These are phyloP conservation scores for Tulasnella sp. DNA, from an alignment of 768 basidiomycete species.

Conservation along the genomic window DNA sequence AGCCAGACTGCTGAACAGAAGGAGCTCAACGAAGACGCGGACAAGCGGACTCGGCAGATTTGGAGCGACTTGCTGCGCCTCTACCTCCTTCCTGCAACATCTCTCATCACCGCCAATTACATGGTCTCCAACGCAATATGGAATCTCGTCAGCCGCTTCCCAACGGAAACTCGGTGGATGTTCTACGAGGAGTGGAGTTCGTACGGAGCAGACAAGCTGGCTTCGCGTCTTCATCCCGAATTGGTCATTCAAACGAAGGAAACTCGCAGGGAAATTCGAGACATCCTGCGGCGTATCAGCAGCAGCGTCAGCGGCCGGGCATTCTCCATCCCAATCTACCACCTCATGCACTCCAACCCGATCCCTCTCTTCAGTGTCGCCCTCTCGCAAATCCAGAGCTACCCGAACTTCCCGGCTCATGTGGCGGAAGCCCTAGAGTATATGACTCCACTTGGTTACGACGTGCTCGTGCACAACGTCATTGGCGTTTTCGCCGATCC, in stretches of 20 bases:
- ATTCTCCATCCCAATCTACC: constrained; percentile 82
- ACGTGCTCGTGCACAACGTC: constrained; percentile 83
- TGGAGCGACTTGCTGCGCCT: constrained; percentile 80
- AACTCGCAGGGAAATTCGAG: constrained; percentile 83
- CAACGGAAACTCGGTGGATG: constrained; percentile 75
- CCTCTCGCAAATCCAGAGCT: constrained; percentile 91
- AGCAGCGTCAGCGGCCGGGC: constrained; percentile 61
- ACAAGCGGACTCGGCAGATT: constrained; percentile 40
- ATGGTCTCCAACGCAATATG: constrained; percentile 90
- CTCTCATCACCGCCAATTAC: constrained; percentile 79
- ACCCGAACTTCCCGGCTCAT: constrained; percentile 86
- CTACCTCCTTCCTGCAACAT: constrained; percentile 81
- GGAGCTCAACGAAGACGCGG: constrained; percentile 12
- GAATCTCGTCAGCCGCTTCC: constrained; percentile 78
- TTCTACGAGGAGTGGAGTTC: constrained; percentile 96
- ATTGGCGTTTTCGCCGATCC: constrained; percentile 85
- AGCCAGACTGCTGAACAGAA: constrained; percentile 22
- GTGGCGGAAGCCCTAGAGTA: constrained; percentile 86
- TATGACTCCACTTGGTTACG: constrained; percentile 89
- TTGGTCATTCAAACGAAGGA: constrained; percentile 75
- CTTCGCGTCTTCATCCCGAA: constrained; percentile 53
- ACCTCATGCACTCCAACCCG: constrained; percentile 91
- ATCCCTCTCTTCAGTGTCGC: constrained; percentile 85
- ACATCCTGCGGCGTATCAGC: constrained; percentile 65
- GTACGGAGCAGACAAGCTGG: constrained; percentile 51